Percentiles rank a stretch among this genome's conserved stretches.
phyloP scores from a whole-genome alignment of 805 yeast genomes.

The Metschnikowia aberdeeniae region DNA sequence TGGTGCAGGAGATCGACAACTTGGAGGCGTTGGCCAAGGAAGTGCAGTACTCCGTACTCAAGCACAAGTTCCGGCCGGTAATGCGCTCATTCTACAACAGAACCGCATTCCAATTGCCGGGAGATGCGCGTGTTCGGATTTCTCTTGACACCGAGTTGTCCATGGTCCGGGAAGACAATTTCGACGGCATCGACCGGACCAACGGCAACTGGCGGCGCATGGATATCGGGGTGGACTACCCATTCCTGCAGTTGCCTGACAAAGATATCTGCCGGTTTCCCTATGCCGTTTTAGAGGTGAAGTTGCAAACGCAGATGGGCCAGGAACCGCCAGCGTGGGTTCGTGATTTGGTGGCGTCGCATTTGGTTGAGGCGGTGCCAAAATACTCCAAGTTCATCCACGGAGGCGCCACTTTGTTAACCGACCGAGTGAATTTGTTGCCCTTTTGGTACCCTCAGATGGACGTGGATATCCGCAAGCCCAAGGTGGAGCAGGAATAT shows the following conservation, averaged over 20 bases:
- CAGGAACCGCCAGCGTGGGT: conserved; percentile 99
- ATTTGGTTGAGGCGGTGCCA: conserved; percentile 96
- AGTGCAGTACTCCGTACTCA: conserved; percentile 84
- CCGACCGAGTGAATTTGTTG: conserved; percentile 75
- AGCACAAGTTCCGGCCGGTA: conserved; percentile 85
- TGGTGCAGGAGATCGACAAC: conserved; percentile 81
- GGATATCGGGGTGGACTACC: conserved; percentile 98
- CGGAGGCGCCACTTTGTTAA: conserved; percentile 89
- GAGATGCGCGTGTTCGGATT: conserved; percentile 98
- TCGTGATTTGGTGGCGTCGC: conserved; percentile 83
- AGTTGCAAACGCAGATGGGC: conserved; percentile 94
- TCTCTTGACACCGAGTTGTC: conserved; percentile 94
- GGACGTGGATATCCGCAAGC: conserved; percentile 92
- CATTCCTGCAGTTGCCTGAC: conserved; percentile 81
- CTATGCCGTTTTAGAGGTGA: conserved; percentile 95
- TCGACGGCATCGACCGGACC: conserved; percentile 89
- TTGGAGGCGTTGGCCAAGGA: conserved; percentile 90
- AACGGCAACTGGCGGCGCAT: conserved; percentile 95
- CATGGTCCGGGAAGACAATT: conserved; percentile 97
- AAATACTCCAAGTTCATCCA: conserved; percentile 96
- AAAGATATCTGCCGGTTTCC: conserved; percentile 91
- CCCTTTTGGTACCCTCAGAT: conserved; percentile 99
- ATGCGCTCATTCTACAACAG: conserved; percentile 95
- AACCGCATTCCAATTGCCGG: conserved; percentile 98
- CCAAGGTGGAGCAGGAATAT: conserved; percentile 54